Percentiles rank a stretch among this genome's conserved stretches.
Conservation (phyloP, 1,284 basidiomycete species). For the Singerocomus rubriflavus region DNA sequence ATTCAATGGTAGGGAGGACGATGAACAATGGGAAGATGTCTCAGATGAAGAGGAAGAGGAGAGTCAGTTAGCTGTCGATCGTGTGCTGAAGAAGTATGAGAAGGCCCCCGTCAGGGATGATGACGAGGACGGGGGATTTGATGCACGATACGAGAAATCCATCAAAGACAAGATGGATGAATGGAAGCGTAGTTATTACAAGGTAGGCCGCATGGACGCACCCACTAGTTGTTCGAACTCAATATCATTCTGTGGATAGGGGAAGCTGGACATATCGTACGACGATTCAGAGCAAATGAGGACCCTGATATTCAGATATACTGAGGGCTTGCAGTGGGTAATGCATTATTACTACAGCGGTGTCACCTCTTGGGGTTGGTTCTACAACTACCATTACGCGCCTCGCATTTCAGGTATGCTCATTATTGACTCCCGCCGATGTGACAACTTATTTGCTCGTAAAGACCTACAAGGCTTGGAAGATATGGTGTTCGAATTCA, state of each 20-base stretch:
- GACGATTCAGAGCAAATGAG: conserved; percentile 66
- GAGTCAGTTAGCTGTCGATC: conserved; percentile 66
- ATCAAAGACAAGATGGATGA: conserved; percentile 84
- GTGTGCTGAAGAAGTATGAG: conserved; percentile 86
- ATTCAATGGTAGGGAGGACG: conserved; percentile 27
- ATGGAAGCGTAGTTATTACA: conserved; percentile 92
- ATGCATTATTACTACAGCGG: conserved; percentile 99
- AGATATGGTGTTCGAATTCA: conserved; percentile 81
- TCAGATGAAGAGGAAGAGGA: conserved; percentile 57
- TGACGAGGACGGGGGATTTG: conserved; percentile 71
- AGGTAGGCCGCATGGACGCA: conserved; percentile 44
- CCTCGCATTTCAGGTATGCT: conserved; percentile 85
- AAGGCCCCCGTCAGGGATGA: conserved; percentile 74
- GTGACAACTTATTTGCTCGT: conserved; percentile 4
- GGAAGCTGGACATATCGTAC: conserved; percentile 80
- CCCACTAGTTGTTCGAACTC: neutral
- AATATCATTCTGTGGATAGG: conserved; percentile 40
- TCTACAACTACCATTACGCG: conserved; percentile 97
- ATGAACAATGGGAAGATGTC: conserved; percentile 44
- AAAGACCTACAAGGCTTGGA: conserved; percentile 77
- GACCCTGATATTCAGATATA: conserved; percentile 75
- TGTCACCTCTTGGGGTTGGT: conserved; percentile 98
- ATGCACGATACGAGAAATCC: conserved; percentile 70
- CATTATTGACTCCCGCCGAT: neutral
- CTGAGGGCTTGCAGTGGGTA: conserved; percentile 98